phyloP scores from a whole-genome alignment of 768 basidiomycete species.

The Pisolithus albus region DNA sequence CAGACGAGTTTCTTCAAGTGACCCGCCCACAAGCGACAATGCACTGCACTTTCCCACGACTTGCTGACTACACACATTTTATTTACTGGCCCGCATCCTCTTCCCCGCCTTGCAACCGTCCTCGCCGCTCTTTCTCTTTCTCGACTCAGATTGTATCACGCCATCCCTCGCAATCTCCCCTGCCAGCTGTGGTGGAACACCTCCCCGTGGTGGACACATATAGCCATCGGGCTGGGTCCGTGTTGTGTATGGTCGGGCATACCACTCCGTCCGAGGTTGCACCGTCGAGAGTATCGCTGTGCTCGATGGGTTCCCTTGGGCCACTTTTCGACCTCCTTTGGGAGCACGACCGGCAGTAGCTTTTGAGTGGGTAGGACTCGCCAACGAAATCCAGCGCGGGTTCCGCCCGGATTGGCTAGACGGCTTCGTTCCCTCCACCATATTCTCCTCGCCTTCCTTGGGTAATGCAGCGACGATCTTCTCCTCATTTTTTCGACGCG shows the following conservation, averaged over 20 bases:
- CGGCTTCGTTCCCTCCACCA: no score
- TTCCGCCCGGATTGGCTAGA: no score
- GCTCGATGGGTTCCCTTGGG: no score
- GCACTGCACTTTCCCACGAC: neutral
- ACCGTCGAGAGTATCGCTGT: neutral
- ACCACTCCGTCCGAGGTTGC: neutral
- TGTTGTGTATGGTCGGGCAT: neutral
- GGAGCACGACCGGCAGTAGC: no score
- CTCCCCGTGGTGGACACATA: conserved; percentile 21
- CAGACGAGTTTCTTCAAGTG: no score
- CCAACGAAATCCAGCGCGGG: no score
- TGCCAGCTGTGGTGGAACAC: conserved; percentile 26
- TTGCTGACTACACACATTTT: conserved; percentile 6
- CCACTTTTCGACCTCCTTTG: no score
- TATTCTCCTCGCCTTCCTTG: no score
- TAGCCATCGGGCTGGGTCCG: conserved; percentile 1
- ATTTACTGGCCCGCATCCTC: conserved; percentile 23
- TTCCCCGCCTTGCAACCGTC: conserved; percentile 72
- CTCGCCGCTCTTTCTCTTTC: conserved; percentile 37
- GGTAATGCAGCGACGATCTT: no score
- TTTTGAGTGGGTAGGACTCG: no score
- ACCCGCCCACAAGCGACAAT: no score
- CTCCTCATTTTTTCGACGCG: no score
- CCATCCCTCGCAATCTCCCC: conserved; percentile 25
- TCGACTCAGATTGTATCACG: conserved; percentile 19